Evolutionary conservation across 345 rosid genomes (phyloP).

Genomic region (Populus nigra): DNA sequence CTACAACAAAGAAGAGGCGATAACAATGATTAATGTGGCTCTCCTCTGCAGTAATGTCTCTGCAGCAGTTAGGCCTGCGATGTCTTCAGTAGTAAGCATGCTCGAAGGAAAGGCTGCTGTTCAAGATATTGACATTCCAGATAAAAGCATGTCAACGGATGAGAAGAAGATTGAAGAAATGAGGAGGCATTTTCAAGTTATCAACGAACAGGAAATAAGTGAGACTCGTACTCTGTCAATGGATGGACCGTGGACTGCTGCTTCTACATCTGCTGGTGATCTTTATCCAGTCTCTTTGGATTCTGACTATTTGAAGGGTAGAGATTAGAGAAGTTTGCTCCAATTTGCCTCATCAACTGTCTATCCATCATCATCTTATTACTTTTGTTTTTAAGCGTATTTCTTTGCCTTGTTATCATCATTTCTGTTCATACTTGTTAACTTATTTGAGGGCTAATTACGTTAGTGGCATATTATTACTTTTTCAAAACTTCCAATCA

Average conservation of each 20-base stretch:
- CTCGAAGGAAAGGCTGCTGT: conserved; percentile 23
- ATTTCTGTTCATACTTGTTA: too few species aligned
- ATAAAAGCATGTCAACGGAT: not conserved
- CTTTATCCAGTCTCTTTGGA: conserved; percentile 29
- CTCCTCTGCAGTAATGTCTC: conserved; percentile 19
- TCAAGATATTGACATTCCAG: conserved; percentile 5
- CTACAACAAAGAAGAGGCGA: conserved; percentile 14
- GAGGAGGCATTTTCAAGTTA: conserved; percentile 30
- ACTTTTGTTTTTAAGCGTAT: too few species aligned
- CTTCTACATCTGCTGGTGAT: conserved; percentile 35
- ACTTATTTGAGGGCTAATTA: too few species aligned
- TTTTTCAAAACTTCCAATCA: too few species aligned
- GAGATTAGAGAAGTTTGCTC: not conserved
- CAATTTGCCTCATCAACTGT: too few species aligned
- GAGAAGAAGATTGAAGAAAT: conserved; percentile 23
- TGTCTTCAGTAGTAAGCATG: conserved; percentile 27
- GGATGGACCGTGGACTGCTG: conserved; percentile 32
- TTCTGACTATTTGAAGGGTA: conserved; percentile 16
- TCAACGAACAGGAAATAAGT: conserved; percentile 5
- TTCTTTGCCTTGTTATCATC: too few species aligned
- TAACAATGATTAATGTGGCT: conserved; percentile 13
- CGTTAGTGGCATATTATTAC: too few species aligned
- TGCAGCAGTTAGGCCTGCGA: conserved; percentile 15
- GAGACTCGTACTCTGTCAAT: conserved; percentile 10
- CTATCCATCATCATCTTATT: too few species aligned